phyloP scores from a whole-genome alignment of 768 basidiomycete genomes.

The Boletus sp. region DNA sequence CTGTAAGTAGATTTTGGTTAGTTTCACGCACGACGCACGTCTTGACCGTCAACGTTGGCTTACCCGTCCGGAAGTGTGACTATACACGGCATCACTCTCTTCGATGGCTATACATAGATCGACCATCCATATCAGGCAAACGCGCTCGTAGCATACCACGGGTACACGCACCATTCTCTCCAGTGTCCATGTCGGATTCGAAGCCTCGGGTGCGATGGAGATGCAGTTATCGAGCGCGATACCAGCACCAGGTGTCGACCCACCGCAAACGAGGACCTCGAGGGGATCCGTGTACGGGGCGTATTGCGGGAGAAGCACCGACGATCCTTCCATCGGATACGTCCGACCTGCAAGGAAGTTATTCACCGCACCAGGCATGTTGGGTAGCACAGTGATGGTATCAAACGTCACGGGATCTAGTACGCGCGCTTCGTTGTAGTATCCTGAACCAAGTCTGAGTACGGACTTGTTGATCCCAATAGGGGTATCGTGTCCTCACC shows the following conservation, averaged over 20 bases:
- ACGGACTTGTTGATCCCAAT: too few relatives aligned
- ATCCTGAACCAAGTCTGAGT: slow-evolving; percentile 20
- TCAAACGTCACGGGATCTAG: slow-evolving; percentile 63
- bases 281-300: slow-evolving; percentile 74
- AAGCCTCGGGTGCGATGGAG: slow-evolving; percentile 59
- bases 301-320: slow-evolving; percentile 63
- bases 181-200: slow-evolving; percentile 61
- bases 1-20: slow-evolving; percentile 38
- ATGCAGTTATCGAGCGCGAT: slow-evolving; percentile 68
- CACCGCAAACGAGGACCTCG: slow-evolving; percentile 69
- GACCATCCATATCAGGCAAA: not conserved
- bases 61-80: slow-evolving; percentile 52
- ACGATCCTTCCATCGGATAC: slow-evolving; percentile 74
- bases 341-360: slow-evolving; percentile 71
- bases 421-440: slow-evolving; percentile 80
- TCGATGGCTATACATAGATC: slow-evolving; percentile 47
- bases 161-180: slow-evolving; percentile 68
- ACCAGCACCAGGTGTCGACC: slow-evolving; percentile 54
- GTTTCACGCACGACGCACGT: not conserved
- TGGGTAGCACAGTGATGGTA: slow-evolving; percentile 59
- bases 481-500: slow-evolving; percentile 40
- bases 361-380: slow-evolving; percentile 71
- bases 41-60: not conserved
- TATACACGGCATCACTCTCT: slow-evolving; percentile 76
- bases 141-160: not conserved